These are phyloP conservation scores for Xylaria sp. DNA, from an alignment of 2,329 filamentous ascomycete genomes.

Conservation along the genomic window DNA sequence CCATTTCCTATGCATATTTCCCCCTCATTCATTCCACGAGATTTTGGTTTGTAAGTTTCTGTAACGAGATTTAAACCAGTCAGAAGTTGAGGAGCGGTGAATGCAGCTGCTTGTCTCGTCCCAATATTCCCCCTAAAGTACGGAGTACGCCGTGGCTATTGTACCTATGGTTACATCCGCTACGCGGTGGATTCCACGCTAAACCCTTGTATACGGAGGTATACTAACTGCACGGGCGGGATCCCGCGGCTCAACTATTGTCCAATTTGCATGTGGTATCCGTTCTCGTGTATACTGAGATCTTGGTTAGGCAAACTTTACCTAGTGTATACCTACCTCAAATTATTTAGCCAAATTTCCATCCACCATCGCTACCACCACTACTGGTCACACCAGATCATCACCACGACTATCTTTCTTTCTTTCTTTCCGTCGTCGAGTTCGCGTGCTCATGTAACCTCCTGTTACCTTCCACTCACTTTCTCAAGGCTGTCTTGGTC, in stretches of 20 bases:
- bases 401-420: not conserved
- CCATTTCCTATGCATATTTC: not conserved
- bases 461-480: too few species aligned
- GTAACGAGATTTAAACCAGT: not conserved
- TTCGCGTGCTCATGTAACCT: not conserved
- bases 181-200: conserved; percentile 4
- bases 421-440: not conserved
- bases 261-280: conserved; percentile 24
- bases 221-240: not conserved
- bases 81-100: conserved; percentile 20
- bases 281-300: not conserved
- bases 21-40: not conserved
- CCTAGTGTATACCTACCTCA: too few species aligned
- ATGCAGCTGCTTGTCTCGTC: not conserved
- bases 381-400: not conserved
- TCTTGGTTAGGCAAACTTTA: conserved; percentile 1
- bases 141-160: not conserved
- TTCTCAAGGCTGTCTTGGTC: not conserved
- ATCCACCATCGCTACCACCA: not conserved
- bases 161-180: conserved; percentile 7
- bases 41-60: not conserved
- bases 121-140: not conserved
- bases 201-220: conserved; percentile 21
- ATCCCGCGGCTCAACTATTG: conserved; percentile 25
- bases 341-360: not conserved